Evolutionary conservation across 345 rosid species (phyloP).

Genomic region (Citrus glauca): DNA sequence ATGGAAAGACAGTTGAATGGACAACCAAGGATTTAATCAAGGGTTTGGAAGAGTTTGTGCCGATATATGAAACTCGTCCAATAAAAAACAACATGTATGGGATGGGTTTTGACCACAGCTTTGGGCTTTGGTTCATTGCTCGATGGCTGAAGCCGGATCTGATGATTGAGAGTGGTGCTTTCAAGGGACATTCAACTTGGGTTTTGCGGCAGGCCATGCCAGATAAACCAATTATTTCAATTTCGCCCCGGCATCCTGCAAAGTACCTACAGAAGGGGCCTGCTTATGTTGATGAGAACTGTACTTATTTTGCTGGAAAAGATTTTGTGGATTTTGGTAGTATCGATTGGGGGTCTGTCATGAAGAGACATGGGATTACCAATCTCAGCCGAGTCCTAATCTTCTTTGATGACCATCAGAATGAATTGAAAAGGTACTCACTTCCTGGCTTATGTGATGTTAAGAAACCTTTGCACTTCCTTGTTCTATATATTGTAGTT

Average conservation of each 20-base stretch:
- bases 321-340: conserved; percentile 95
- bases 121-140: conserved; percentile 95
- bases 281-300: conserved; percentile 93
- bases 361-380: conserved; percentile 57
- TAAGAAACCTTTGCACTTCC: background rate
- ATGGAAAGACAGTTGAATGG: conserved; percentile 92
- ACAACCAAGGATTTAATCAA: conserved; percentile 87
- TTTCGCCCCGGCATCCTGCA: conserved; percentile 91
- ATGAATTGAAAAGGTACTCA: conserved; percentile 81
- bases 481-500: background rate
- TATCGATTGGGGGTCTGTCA: conserved; percentile 72
- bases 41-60: conserved; percentile 89
- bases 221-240: conserved; percentile 67
- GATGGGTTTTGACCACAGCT: conserved; percentile 99
- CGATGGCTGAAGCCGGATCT: conserved; percentile 88
- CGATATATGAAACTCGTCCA: conserved; percentile 89
- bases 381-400: conserved; percentile 66
- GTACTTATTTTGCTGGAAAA: conserved; percentile 98
- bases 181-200: conserved; percentile 99
- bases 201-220: conserved; percentile 98
- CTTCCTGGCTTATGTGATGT: background rate
- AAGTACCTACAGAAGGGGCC: conserved; percentile 89
- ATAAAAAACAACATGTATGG: conserved; percentile 91
- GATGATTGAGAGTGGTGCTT: conserved; percentile 98
- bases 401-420: conserved; percentile 97